Base-by-base conservation (phyloP, 2,329 filamentous ascomycete genomes). In the Diaporthe velutina region DNA sequence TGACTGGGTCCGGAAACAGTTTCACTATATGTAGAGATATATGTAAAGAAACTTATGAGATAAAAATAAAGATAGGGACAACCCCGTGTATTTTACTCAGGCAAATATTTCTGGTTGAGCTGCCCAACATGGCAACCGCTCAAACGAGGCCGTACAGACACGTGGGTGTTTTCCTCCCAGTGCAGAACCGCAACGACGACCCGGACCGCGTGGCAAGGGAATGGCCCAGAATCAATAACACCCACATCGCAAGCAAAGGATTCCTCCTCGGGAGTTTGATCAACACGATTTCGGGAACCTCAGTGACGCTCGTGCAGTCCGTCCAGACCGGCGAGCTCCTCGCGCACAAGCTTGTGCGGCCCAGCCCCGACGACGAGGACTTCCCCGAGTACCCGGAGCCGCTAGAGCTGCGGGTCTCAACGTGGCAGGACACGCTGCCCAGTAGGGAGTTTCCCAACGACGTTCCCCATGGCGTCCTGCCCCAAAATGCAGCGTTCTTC, bases 161-260 rank as follows among this genome's bases (percentile, higher is more conserved):
- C 19, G 22, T 25, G 4, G 52, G 52, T n/a, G 50, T 70, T 25
- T 19, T 58, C 25, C 25, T 58, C 28, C 67, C 67, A n/a, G n/a
- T 48, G 40, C 52, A 70, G 38, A 33, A 2, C 38, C 52, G 52
- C 7, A 48, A 2, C 9, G 52, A 35, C 28, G 38, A 33, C 13
- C 38, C 52, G 28, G 25, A 38, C 5, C 54, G 22, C 5, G 40
- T 35, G 35, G 33, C 52, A 5, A 17, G 22, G 17, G 52, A 70
- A 33, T 58, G 52, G 52, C 67, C 38, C 3, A 9, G 6, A 10
- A n/a, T 30, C 25, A 45, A 45, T 17, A 25, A 25, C 19, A 25
- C 15, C 19, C 67, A 70, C 17, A 10, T 70, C 30, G 67, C 67
- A n/a, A 57, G 28, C 25, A 58, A 70, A 35, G 67, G 67, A 12